These are phyloP conservation scores for Aegilops umbellulata DNA, from an alignment of 176 grass and related monocot genomes.

Conservation along the genomic window DNA sequence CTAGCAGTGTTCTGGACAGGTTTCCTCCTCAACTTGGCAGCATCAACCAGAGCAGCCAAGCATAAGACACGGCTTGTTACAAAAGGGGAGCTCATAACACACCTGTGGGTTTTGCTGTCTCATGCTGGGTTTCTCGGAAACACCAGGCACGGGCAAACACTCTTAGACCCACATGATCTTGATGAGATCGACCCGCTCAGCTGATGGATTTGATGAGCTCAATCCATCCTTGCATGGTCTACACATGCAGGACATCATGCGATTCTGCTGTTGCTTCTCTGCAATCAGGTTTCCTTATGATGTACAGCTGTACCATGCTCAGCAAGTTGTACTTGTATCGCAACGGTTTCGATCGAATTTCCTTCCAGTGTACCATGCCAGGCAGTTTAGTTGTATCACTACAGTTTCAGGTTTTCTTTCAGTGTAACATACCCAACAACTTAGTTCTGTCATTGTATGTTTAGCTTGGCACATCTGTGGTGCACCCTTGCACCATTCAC, in stretches of 20 bases:
- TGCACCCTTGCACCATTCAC: background rate
- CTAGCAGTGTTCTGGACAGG: slow-evolving; percentile 11
- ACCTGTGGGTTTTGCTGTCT: slow-evolving; percentile 16
- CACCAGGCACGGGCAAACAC: accelerated
- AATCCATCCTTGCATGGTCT: background rate
- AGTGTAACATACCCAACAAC: background rate
- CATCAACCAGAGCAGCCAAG: background rate
- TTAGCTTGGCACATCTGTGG: background rate
- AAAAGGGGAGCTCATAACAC: background rate
- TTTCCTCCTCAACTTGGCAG: slow-evolving; percentile 24
- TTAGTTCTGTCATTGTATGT: background rate
- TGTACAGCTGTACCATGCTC: too few species aligned
- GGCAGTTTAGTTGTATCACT: too few species aligned
- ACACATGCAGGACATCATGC: too few species aligned
- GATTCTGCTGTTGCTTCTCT: too few species aligned
- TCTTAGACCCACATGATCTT: background rate
- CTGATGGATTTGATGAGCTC: background rate
- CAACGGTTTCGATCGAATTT: too few species aligned
- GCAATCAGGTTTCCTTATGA: too few species aligned
- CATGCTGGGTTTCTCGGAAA: background rate
- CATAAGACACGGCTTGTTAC: background rate
- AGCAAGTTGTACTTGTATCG: too few species aligned
- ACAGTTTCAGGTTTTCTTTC: background rate
- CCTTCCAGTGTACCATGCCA: too few species aligned
- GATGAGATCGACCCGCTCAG: background rate